These are phyloP conservation scores for Solanum tarapatanum DNA, from an alignment of 257 asterid genomes.

Conservation along the genomic window DNA sequence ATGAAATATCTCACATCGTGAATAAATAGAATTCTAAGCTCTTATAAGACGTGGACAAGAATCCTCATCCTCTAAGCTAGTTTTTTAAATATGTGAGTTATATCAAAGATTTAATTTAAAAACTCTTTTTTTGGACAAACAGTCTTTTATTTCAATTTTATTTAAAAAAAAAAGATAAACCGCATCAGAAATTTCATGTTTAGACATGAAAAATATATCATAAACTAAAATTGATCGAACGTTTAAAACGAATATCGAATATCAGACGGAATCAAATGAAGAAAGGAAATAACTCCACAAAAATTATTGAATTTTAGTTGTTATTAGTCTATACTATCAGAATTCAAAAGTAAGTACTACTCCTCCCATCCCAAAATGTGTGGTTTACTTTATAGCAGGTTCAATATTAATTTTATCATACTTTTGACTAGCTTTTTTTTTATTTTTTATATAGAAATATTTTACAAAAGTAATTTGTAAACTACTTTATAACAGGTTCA, in stretches of 20 bases:
- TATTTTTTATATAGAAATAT: background rate
- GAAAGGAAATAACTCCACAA: background rate
- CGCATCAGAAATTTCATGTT: background rate
- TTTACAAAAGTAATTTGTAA: background rate
- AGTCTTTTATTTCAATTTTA: fast-evolving
- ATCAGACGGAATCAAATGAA: background rate
- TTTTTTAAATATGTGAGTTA: background rate
- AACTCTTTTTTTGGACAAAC: background rate
- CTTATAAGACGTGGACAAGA: background rate
- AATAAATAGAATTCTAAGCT: background rate
- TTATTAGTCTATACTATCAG: background rate
- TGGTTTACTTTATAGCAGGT: background rate
- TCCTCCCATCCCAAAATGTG: background rate
- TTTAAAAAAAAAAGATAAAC: background rate
- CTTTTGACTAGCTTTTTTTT: background rate
- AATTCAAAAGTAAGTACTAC: background rate
- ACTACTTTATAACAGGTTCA: background rate
- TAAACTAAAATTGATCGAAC: background rate
- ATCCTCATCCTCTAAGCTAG: background rate
- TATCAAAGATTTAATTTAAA: background rate
- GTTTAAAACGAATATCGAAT: background rate
- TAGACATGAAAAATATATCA: background rate
- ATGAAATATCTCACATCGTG: background rate
- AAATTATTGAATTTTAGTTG: background rate
- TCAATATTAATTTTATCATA: background rate